These are phyloP conservation scores for Hyphodiscus sp. DNA, from an alignment of 2,329 filamentous ascomycete genomes.

Conservation along the genomic window DNA sequence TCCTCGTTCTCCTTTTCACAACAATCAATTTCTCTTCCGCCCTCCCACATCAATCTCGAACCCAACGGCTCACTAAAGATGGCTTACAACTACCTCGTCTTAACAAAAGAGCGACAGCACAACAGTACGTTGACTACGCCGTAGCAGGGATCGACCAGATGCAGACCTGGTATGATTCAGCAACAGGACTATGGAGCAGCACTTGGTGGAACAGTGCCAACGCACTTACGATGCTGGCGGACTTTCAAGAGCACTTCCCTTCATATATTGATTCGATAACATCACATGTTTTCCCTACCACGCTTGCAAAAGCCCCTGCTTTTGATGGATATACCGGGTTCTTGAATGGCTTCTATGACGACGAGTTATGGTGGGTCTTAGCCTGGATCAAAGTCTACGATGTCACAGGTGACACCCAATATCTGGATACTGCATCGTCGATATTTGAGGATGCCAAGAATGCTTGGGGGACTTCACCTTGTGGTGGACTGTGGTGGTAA, in stretches of 20 bases:
- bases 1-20: constrained; percentile 1
- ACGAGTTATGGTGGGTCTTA: constrained; percentile 59
- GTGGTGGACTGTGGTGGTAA: constrained; percentile 46
- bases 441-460: constrained; percentile 52
- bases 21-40: constrained; percentile 5
- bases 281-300: constrained; percentile 20
- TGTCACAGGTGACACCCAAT: constrained; percentile 43
- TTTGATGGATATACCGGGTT: constrained; percentile 36
- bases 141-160: constrained; percentile 38
- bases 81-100: background rate
- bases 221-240: constrained; percentile 54
- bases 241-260: constrained; percentile 35
- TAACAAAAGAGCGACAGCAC: constrained; percentile 7
- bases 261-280: constrained; percentile 5
- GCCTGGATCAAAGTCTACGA: constrained; percentile 52
- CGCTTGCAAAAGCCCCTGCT: constrained; percentile 18
- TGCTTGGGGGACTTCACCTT: constrained; percentile 43
- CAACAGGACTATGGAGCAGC: constrained; percentile 55
- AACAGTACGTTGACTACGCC: constrained; percentile 21
- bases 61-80: background rate
- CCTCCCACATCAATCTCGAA: constrained; percentile 2
- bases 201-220: constrained; percentile 72
- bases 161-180: constrained; percentile 54
- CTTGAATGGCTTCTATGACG: constrained; percentile 50
- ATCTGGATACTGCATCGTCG: constrained; percentile 44